phyloP scores from a whole-genome alignment of 768 basidiomycete species.

The Sporobolomyces roseus region DNA sequence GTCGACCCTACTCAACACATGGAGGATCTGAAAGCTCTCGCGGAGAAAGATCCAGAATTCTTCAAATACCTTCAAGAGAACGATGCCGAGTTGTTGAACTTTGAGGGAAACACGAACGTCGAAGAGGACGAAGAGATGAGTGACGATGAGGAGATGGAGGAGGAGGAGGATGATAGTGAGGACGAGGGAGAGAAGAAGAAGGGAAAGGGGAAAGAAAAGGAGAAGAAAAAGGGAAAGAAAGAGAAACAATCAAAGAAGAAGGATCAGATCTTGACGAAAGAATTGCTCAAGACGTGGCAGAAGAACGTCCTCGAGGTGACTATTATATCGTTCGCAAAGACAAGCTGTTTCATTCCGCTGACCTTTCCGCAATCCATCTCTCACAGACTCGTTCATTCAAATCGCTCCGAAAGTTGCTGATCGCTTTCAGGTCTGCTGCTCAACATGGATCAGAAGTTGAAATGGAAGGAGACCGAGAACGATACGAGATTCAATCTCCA shows the following conservation, averaged over 20 bases:
- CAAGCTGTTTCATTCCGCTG: too few relatives aligned
- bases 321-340: neutral
- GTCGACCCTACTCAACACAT: slow-evolving; percentile 73
- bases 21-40: slow-evolving; percentile 76
- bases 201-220: slow-evolving; percentile 49
- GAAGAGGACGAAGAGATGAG: slow-evolving; percentile 54
- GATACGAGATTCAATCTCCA: slow-evolving; percentile 81
- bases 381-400: slow-evolving; percentile 78
- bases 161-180: slow-evolving; percentile 50
- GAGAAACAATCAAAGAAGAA: slow-evolving; percentile 49
- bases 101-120: slow-evolving; percentile 50
- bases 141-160: slow-evolving; percentile 50
- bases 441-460: slow-evolving; percentile 83
- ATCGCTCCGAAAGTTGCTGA: slow-evolving; percentile 72
- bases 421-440: slow-evolving; percentile 86
- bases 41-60: slow-evolving; percentile 97
- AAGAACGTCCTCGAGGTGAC: slow-evolving; percentile 76
- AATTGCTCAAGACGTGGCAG: slow-evolving; percentile 76
- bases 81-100: slow-evolving; percentile 82
- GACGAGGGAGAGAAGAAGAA: slow-evolving; percentile 52
- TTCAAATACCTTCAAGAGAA: slow-evolving; percentile 97
- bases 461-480: slow-evolving; percentile 48
- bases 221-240: slow-evolving; percentile 49
- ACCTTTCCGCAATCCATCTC: neutral
- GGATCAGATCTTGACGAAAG: slow-evolving; percentile 62